These are phyloP conservation scores for Pyronema domesticum DNA, from an alignment of 495 filamentous ascomycete genomes.

Conservation along the genomic window DNA sequence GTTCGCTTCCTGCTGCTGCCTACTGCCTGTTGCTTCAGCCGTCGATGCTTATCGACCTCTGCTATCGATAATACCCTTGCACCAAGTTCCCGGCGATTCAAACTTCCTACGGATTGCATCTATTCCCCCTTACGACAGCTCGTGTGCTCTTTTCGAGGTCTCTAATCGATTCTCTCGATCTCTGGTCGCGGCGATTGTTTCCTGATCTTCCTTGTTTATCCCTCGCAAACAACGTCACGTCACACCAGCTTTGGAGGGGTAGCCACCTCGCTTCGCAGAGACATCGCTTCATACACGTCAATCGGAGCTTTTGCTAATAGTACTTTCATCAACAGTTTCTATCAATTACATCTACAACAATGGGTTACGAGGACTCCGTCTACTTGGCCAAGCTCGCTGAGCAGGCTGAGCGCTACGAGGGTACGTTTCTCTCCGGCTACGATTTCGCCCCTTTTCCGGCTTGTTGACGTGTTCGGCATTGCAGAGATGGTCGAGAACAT, in stretches of 20 bases:
- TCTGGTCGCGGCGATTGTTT: not conserved
- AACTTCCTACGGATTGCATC: not conserved
- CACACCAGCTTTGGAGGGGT: conserved; percentile 4
- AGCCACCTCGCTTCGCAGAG: not conserved
- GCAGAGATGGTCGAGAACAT: conserved; percentile 99
- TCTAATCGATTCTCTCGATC: not conserved
- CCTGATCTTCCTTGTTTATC: not conserved
- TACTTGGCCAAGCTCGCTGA: conserved; percentile 99
- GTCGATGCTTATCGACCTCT: too few species aligned
- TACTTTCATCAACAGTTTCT: not conserved
- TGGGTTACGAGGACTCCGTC: conserved; percentile 98
- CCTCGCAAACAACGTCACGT: not conserved
- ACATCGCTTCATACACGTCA: not conserved
- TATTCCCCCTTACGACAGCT: not conserved
- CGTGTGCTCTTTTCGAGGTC: not conserved
- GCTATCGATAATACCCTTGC: too few species aligned
- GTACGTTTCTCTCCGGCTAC: conserved; percentile 37
- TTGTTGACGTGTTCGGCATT: conserved; percentile 12
- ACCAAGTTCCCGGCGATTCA: not conserved
- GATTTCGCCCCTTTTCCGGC: conserved; percentile 1
- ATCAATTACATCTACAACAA: conserved; percentile 35
- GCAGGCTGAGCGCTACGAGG: conserved; percentile 99
- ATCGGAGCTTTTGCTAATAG: conserved; percentile 1
- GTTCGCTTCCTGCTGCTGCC: not conserved
- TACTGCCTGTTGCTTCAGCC: not conserved